Evolutionary conservation across 1,139 yeast species (phyloP), one percentile per base, ranked within the genome.

Genomic region (Taiozyma sp.): DNA sequence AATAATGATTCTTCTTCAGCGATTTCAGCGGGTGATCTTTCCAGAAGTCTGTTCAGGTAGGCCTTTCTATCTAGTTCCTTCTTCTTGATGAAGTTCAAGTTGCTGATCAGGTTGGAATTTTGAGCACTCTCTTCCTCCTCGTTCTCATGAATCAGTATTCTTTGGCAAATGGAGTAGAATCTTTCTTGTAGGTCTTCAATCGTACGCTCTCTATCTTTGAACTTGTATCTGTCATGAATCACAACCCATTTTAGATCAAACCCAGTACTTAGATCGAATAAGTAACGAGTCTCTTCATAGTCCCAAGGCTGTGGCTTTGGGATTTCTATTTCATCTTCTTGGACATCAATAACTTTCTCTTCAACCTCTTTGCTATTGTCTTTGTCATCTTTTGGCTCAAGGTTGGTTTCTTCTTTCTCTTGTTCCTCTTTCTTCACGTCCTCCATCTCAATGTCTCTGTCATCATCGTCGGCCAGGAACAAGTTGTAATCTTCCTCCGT

Each of bases 1-100:
- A 93, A 90, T 48, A 93, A 73, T 0, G 96, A 90, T 67, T 95
- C 98, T 67, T 93, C 99, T 68, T 93, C 99, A 0, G 99, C 98
- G 43, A 93, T 89, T 65, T 93, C 99, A 0, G 97, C 96, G 0
- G 99, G 97, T 4, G 95, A 84, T 59, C 99, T 75, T 50, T 83
- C 82, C 45, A 93, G 73, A 34, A 93, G 72, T 57, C 88, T 81
- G 60, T 84, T 87, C 49, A 93, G 72, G 64, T 93, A 93, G 49
- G 81, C 80, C 61, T 92, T 93, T 59, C 99, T 79, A 58, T 85
- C 89, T 27, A 78, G 56, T 66, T 95, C 99, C 57, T 81, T 81
- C 27, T 70, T 75, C 46, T 83, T 85, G 36, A 89, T 82, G 65
- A 77, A 93, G 34, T 74, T 70, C 69, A 84, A 48, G 28, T 62